Conservation (phyloP, 495 filamentous ascomycete species). For the Tuber borchii region DNA sequence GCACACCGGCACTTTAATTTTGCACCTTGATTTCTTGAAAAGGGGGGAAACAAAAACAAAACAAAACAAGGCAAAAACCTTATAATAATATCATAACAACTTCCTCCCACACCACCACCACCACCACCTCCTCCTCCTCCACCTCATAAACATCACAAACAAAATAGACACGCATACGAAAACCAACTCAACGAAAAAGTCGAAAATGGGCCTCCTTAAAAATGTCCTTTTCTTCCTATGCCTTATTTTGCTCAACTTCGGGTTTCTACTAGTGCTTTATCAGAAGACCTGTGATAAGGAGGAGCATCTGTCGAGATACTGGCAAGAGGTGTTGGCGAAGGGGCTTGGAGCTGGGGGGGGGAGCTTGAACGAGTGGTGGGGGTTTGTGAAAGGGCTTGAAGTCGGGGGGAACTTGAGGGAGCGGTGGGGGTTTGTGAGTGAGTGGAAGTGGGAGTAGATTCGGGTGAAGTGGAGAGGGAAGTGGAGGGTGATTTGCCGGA, state of each 20-base stretch:
- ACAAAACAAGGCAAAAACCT: neutral
- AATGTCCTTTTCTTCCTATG: neutral
- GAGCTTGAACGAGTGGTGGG: no score
- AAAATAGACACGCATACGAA: neutral
- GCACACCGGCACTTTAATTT: neutral
- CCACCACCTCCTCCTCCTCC: no score
- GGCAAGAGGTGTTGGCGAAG: neutral
- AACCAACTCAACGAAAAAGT: neutral
- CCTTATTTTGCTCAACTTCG: neutral
- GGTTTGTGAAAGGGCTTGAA: no score
- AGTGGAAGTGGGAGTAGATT: neutral
- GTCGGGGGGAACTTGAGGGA: no score
- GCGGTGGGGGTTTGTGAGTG: neutral
- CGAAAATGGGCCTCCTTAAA: neutral
- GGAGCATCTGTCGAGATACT: neutral
- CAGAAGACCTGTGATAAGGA: neutral
- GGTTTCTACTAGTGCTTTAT: neutral
- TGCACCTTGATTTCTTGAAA: neutral
- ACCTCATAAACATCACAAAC: neutral
- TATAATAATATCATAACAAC: neutral
- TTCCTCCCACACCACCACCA: neutral
- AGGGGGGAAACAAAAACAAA: neutral
- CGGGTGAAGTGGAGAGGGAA: neutral
- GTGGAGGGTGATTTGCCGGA: neutral
- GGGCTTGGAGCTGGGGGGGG: no score